phyloP scores from a whole-genome alignment of 2,329 filamentous ascomycete genomes.

The Lomentospora prolificans region DNA sequence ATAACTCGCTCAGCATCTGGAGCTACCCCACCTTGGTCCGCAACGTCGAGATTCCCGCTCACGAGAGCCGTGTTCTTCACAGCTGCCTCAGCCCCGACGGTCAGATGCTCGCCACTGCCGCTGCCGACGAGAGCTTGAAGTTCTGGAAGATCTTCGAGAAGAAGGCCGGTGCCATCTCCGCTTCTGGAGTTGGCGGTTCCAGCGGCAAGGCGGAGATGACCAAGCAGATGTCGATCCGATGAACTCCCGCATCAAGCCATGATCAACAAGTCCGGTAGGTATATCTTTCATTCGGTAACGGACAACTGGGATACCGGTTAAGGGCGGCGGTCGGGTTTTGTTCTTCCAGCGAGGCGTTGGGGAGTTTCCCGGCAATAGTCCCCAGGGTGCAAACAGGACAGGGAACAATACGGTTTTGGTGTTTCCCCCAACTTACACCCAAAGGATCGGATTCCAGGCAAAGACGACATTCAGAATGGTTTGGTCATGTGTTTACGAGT shows the following conservation, averaged over 20 bases:
- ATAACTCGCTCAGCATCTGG: conserved; percentile 98
- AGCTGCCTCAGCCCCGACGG: conserved; percentile 95
- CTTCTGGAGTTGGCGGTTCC: conserved; percentile 54
- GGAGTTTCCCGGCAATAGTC: conserved; percentile 23
- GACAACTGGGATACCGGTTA: conserved; percentile 1
- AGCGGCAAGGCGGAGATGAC: conserved; percentile 74
- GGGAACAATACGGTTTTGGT: conserved; percentile 3
- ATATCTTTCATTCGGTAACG: conserved; percentile 3
- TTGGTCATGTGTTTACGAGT: conserved; percentile 7
- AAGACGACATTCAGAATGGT: neutral
- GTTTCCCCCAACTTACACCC: neutral
- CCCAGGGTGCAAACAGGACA: neutral
- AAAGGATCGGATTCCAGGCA: neutral
- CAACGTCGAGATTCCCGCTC: conserved; percentile 94
- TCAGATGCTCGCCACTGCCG: conserved; percentile 93
- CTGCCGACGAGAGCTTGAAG: conserved; percentile 93
- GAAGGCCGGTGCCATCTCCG: conserved; percentile 68
- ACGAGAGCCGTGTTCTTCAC: conserved; percentile 94
- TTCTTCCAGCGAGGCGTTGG: conserved; percentile 44
- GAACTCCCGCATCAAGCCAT: conserved; percentile 20
- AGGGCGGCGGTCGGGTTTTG: conserved; percentile 13
- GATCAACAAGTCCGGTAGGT: conserved; percentile 8
- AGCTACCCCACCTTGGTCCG: conserved; percentile 95
- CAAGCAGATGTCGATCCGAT: conserved; percentile 94
- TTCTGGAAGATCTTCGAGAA: conserved; percentile 99